Percentiles rank a stretch among this genome's conserved stretches.
These are phyloP conservation scores for Talaromyces ruber DNA, from an alignment of 495 filamentous ascomycete genomes.

Conservation along the genomic window DNA sequence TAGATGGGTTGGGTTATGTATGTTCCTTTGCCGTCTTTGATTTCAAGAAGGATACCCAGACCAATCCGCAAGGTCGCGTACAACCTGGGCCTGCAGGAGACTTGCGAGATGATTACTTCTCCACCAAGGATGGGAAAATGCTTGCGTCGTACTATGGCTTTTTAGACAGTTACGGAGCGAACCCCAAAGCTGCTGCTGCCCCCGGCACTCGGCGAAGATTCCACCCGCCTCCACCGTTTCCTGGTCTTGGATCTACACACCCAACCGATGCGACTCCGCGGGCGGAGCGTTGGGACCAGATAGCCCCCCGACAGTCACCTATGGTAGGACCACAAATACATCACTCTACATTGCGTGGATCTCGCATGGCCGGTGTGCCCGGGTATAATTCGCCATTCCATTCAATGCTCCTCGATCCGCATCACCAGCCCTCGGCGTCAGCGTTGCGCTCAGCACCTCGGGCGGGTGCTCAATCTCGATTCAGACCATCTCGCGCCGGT, in stretches of 20 bases:
- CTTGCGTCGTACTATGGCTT: constrained; percentile 90
- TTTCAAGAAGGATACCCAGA: constrained; percentile 75
- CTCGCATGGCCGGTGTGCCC: constrained; percentile 20
- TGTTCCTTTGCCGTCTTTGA: constrained; percentile 98
- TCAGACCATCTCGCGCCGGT: constrained; percentile 30
- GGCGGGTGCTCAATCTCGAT: constrained; percentile 41
- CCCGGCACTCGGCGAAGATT: constrained; percentile 45
- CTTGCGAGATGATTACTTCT: constrained; percentile 84
- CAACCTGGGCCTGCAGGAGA: constrained; percentile 35
- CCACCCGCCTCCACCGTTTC: constrained; percentile 72
- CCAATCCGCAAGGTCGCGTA: constrained; percentile 31
- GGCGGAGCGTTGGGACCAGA: constrained; percentile 41
- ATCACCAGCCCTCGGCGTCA: constrained; percentile 67
- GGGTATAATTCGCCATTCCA: constrained; percentile 33
- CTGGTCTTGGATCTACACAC: constrained; percentile 57
- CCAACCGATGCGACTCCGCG: constrained; percentile 37
- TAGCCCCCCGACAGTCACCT: constrained; percentile 23
- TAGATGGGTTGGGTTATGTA: constrained; percentile 91
- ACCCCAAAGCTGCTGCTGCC: constrained; percentile 43
- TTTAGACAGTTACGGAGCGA: constrained; percentile 75
- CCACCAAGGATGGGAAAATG: constrained; percentile 96
- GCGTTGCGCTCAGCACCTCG: constrained; percentile 36
- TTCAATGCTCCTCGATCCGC: constrained; percentile 76
- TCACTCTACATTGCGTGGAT: constrained; percentile 20
- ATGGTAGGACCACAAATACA: constrained; percentile 17